Base-by-base conservation (phyloP, 345 rosid species). In the Erysimum cheiranthoides region DNA sequence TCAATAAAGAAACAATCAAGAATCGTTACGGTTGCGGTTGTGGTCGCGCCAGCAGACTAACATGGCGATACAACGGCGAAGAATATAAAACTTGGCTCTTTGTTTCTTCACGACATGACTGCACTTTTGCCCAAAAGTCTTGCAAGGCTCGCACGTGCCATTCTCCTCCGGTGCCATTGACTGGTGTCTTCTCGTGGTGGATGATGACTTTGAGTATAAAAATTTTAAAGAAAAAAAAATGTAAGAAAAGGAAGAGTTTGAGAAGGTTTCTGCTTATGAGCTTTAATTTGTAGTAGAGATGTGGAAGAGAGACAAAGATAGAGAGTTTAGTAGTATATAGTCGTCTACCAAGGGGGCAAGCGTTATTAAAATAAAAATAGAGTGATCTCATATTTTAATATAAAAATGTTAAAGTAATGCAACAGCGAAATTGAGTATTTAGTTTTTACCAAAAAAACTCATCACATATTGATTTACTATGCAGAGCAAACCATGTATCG, bases 1-100 rank as follows among this genome's bases (percentile, higher is more conserved):
- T 5, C 14, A 21, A 47, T 4, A 12, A 31, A 56, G n/a, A 14
- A 46, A 9, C 30, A 40, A 61, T 68, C 39, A 61, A 30, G 32
- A 10, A 40, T 61, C 68, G 18, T 60, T 13, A 28, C 79, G 53
- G 82, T 68, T 61, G 39, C 27, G 68, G 47, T 39, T 85, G 4
- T 86, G 84, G 42, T 90, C 89, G 9, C 72, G 86, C 89, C 91
- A 86, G 73, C 96, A 90, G 40, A 90, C 70, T 35, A 90, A 89
- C 90, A 88, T 83, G 6, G 91, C 91, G n/a, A 90, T 87, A 84
- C 96, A 90, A 50, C 91, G 90, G 21, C 96, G 86, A 70, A 90
- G 82, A 84, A 90, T 87, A 75, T 90, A 90, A 79, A 90, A 85
- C 79, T 81, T 88, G 57, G 93, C 82, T 13, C 91, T 76, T 77